Evolutionary conservation across 2,329 filamentous ascomycete species (phyloP), one percentile per base, ranked within the genome.

Genomic region (Sporothrix inflata): DNA sequence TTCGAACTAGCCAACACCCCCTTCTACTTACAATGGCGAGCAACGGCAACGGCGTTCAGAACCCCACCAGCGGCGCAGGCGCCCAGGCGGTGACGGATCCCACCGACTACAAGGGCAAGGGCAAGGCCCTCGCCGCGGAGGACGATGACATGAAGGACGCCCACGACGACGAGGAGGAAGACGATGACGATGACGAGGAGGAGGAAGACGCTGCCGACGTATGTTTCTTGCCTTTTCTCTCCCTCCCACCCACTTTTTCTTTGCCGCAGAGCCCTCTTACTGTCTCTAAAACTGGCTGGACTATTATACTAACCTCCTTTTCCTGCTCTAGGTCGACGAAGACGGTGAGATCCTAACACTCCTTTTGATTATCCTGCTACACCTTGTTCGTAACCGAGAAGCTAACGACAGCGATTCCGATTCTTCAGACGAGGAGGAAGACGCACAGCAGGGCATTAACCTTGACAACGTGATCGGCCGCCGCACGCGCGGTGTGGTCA

Each of bases 381-480:
- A 7, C 2, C 11, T 12, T 24, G 6, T 14, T 42, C 12, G 9
- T 14, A 21, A 0, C n/a, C 9, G 34, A 63, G 21, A 45, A n/a
- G 63, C 63, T 66, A 49, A 66, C 63, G 12, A 9, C 12, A 47
- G 63, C 14, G 14, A 45, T 21, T 65, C 38, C 14, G n/a, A 45
- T 42, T 57, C 53, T 7, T 19, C 16, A 66, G 92, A 93, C 70
- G 91, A 92, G 60, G 93, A 94, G 71, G 91, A 92, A 73, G 87
- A 93, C 79, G 92, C 92, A 82, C 89, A 97, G 86, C 93, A 97
- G 80, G 94, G 95, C 83, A 98, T 99, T 81, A 93, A 97, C 80
- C 85, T 89, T 72, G 88, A 89, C 81, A 98, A 98, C 87, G 97
- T 98, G 81, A 90, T 98, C 79, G 91, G 91, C 75, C 89, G 91